Evolutionary conservation across 2,329 filamentous ascomycete species (phyloP).

Genomic region (Alternaria longipes): DNA sequence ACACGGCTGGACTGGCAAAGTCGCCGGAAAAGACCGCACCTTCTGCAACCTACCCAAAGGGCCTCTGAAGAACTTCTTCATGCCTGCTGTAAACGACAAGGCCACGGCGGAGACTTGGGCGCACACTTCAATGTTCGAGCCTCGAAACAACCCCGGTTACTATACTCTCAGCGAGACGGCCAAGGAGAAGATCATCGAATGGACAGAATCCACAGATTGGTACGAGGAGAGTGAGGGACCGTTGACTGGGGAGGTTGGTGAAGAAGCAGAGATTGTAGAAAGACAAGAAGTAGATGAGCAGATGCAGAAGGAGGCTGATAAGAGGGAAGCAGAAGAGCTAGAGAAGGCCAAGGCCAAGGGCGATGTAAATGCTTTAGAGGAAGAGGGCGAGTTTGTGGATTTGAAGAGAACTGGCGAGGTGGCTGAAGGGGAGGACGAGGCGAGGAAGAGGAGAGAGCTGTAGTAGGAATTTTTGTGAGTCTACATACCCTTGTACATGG

Average conservation of each 20-base stretch:
- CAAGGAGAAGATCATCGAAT: slow-evolving; percentile 69
- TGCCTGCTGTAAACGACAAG: slow-evolving; percentile 73
- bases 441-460: slow-evolving; percentile 26
- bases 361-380: slow-evolving; percentile 11
- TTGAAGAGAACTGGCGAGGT: slow-evolving; percentile 22
- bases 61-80: slow-evolving; percentile 43
- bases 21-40: slow-evolving; percentile 77
- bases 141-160: slow-evolving; percentile 76
- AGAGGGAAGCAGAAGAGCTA: slow-evolving; percentile 12
- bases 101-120: slow-evolving; percentile 81
- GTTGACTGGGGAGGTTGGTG: slow-evolving; percentile 36
- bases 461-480: slow-evolving; percentile 4
- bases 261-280: slow-evolving; percentile 46
- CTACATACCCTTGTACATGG: neutral
- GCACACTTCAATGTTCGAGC: slow-evolving; percentile 83
- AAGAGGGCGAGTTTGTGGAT: slow-evolving; percentile 28
- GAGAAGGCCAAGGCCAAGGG: slow-evolving; percentile 1
- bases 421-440: slow-evolving; percentile 15
- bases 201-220: slow-evolving; percentile 71
- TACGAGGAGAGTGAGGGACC: slow-evolving; percentile 61
- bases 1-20: slow-evolving; percentile 59
- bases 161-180: slow-evolving; percentile 72
- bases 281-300: slow-evolving; percentile 33
- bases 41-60: slow-evolving; percentile 75
- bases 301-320: slow-evolving; percentile 32